Percentiles rank a stretch among this genome's conserved stretches.
Evolutionary conservation across 2,329 filamentous ascomycete genomes (phyloP).

Genomic region (Fusarium verticillioides): DNA sequence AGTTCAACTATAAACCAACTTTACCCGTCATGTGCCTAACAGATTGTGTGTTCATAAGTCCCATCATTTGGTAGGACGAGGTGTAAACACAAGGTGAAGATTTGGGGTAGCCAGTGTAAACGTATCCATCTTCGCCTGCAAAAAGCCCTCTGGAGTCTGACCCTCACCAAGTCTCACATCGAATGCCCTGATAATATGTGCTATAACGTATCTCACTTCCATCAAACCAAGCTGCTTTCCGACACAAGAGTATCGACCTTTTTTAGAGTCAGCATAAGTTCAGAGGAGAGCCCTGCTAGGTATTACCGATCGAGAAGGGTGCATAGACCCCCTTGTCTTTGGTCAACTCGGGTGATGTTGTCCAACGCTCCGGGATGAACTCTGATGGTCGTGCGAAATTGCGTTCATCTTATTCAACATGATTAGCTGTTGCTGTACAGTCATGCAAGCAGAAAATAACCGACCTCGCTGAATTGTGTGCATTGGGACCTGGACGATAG

Average conservation of each 20-base stretch:
- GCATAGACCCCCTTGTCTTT: conserved; percentile 45
- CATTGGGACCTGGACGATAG: conserved; percentile 27
- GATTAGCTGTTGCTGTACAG: background rate
- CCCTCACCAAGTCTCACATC: conserved; percentile 1
- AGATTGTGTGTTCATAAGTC: background rate
- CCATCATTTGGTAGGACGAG: background rate
- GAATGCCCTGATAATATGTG: conserved; percentile 20
- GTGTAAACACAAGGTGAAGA: background rate
- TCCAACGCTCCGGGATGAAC: conserved; percentile 55
- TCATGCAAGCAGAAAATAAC: background rate
- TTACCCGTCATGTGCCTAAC: background rate
- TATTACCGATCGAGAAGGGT: conserved; percentile 49
- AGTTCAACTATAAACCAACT: background rate
- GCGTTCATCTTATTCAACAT: conserved; percentile 23
- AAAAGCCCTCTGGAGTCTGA: background rate
- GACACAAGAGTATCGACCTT: conserved; percentile 28
- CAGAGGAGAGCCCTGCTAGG: rapidly evolving
- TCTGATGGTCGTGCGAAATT: conserved; percentile 45
- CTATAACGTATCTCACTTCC: conserved; percentile 25
- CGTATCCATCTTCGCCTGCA: background rate
- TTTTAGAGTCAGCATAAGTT: background rate
- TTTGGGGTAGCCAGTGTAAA: background rate
- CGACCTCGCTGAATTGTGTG: conserved; percentile 50
- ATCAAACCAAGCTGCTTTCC: conserved; percentile 34
- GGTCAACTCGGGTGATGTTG: conserved; percentile 47